phyloP scores from a whole-genome alignment of 1,284 basidiomycete species.

The Puccinia coronata region DNA sequence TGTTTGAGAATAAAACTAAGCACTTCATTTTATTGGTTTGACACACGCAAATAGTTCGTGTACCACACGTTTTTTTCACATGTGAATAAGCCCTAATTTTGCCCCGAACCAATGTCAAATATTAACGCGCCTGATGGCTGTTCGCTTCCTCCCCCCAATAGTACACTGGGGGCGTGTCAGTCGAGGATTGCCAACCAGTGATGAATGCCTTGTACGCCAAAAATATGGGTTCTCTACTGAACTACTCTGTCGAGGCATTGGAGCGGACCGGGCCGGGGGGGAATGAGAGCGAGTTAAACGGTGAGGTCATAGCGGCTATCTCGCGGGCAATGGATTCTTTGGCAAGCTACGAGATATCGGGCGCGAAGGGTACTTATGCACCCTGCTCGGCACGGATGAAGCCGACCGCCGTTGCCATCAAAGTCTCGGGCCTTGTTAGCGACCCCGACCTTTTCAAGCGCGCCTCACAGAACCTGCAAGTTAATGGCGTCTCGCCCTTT shows the following conservation, averaged over 20 bases:
- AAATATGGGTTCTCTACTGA: slow-evolving; percentile 16
- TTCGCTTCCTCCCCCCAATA: not conserved
- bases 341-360: not conserved
- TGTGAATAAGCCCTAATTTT: slow-evolving; percentile 6
- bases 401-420: slow-evolving; percentile 34
- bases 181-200: slow-evolving; percentile 28
- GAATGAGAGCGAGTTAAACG: not conserved
- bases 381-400: slow-evolving; percentile 28
- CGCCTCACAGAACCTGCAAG: slow-evolving; percentile 18
- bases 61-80: slow-evolving; percentile 45
- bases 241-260: slow-evolving; percentile 38
- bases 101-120: not conserved
- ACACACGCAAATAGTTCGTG: slow-evolving; percentile 4
- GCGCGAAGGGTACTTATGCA: not conserved
- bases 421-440: slow-evolving; percentile 34
- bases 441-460: slow-evolving; percentile 46
- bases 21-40: not conserved
- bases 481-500: slow-evolving; percentile 29
- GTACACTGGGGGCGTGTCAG: slow-evolving; percentile 43
- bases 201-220: not conserved
- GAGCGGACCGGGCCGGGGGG: not conserved
- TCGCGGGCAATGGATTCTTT: slow-evolving; percentile 11
- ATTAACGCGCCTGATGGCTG: not conserved
- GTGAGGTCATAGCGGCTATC: slow-evolving; percentile 19
- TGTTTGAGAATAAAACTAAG: not conserved